phyloP scores from a whole-genome alignment of 2,329 filamentous ascomycete genomes.

The Xylariaceae sp. region DNA sequence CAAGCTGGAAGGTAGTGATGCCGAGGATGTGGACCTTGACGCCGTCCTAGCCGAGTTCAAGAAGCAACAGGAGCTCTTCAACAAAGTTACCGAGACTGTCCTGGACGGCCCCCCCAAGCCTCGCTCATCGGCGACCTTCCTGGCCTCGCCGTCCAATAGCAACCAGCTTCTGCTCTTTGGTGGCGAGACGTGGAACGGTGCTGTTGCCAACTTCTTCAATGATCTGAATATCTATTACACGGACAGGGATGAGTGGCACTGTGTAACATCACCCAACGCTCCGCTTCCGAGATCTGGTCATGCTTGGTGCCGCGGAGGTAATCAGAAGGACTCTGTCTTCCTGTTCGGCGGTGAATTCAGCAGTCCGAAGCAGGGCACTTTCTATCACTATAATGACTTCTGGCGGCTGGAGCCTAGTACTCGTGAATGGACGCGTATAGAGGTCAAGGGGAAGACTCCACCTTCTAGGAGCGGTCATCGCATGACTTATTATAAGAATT shows the following conservation, averaged over 20 bases:
- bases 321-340: conserved; percentile 74
- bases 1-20: conserved; percentile 75
- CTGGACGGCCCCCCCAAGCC: conserved; percentile 67
- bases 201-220: conserved; percentile 68
- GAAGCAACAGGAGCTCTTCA: conserved; percentile 86
- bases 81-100: conserved; percentile 82
- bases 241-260: conserved; percentile 83
- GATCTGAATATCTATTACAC: conserved; percentile 67
- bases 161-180: conserved; percentile 90
- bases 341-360: conserved; percentile 96
- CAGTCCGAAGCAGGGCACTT: conserved; percentile 58
- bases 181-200: conserved; percentile 93
- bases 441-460: conserved; percentile 71
- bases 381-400: conserved; percentile 99
- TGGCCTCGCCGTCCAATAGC: conserved; percentile 78
- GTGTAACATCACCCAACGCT: conserved; percentile 84
- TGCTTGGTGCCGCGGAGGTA: conserved; percentile 87
- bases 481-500: conserved; percentile 97
- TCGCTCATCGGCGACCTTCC: conserved; percentile 72
- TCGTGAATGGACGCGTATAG: conserved; percentile 87
- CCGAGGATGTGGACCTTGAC: conserved; percentile 88
- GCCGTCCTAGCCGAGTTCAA: conserved; percentile 89
- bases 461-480: conserved; percentile 85
- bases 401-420: conserved; percentile 82
- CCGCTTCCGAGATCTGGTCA: conserved; percentile 88